Evolutionary conservation across 495 filamentous ascomycete species (phyloP), one percentile per base, ranked within the genome.

Genomic region (Trichocladium uniseriatum): DNA sequence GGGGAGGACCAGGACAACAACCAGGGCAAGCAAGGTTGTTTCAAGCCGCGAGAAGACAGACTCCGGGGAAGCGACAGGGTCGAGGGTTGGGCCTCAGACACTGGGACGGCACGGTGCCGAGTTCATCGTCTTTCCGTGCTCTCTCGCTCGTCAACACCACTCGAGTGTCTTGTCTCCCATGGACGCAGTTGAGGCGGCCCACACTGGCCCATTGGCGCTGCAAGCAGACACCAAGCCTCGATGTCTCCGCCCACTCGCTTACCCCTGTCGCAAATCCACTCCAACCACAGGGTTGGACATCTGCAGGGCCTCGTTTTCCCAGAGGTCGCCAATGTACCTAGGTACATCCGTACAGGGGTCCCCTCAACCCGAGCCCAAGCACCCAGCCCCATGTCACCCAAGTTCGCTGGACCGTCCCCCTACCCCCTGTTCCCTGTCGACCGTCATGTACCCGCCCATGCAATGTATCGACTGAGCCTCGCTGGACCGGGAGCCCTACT

Each of bases 391-490:
- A 56, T 53, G 54, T 49, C 49, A 53, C 56, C 51, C 48, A n/a
- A n/a, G 32, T n/a, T 27, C 19, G 21, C 48, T 37, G 36, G 36
- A 38, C 47, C 35, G 24, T 24, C 38, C 35, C 38, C 43, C 37
- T 29, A 29, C 22, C 41, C 59, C 51, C 39, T 49, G 53, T 41
- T 41, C 48, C 31, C 35, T 38, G 39, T 29, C 39, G 31, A 51
- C 39, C 19, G 31, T 43, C 10, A 41, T 39, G 31, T 38, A n/a
- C 50, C 52, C 49, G 29, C 59, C 55, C 60, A 55, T 59, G 58
- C 60, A 55, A 53, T 49, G 47, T 43, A 49, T 56, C 52, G 48
- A 58, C 59, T 54, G 50, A 54, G 62, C 62, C 62, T 61, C 62
- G 51, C 46, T 61, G 35, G 47, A 29, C 49, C 29, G 36, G 52